phyloP scores from a whole-genome alignment of 192 early-diverging fungal genomes.

The Podila epigama region DNA sequence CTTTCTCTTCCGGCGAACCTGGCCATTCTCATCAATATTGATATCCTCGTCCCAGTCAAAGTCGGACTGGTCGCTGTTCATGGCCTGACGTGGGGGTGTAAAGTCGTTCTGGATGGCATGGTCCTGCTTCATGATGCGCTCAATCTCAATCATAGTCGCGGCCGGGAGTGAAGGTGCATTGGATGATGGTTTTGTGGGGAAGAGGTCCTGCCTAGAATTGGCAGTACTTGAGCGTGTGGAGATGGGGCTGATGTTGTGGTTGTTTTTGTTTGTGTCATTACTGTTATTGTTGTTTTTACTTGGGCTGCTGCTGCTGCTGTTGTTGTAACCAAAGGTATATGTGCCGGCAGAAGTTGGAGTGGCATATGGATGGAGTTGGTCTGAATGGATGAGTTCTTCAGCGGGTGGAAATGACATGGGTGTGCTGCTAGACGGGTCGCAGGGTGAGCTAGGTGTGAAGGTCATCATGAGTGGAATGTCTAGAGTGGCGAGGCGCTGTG shows the following conservation, averaged over 20 bases:
- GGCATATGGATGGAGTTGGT: conserved; percentile 39
- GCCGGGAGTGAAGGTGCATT: conserved; percentile 3
- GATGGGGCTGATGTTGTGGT: background rate
- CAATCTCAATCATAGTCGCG: conserved; percentile 43
- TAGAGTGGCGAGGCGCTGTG: conserved; percentile 10
- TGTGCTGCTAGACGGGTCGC: conserved; percentile 22
- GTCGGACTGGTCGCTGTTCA: conserved; percentile 43
- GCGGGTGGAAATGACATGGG: conserved; percentile 27
- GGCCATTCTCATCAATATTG: conserved; percentile 43
- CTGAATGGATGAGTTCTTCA: conserved; percentile 10
- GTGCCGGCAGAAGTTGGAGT: conserved; percentile 7
- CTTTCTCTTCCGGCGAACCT: conserved; percentile 10
- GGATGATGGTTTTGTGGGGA: conserved; percentile 2
- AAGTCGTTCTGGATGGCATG: conserved; percentile 22
- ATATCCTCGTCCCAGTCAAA: conserved; percentile 48
- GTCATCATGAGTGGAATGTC: conserved; percentile 46
- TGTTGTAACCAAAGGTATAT: background rate
- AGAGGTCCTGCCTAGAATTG: too few relatives aligned
- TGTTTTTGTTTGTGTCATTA: background rate
- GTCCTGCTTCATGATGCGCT: conserved; percentile 45
- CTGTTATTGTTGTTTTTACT: background rate
- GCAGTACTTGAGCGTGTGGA: too few relatives aligned
- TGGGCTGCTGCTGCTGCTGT: background rate
- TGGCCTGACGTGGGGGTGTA: conserved; percentile 37
- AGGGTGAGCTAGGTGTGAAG: conserved; percentile 41